phyloP scores from a whole-genome alignment of 495 filamentous ascomycete genomes.

The Bombardia bombarda region DNA sequence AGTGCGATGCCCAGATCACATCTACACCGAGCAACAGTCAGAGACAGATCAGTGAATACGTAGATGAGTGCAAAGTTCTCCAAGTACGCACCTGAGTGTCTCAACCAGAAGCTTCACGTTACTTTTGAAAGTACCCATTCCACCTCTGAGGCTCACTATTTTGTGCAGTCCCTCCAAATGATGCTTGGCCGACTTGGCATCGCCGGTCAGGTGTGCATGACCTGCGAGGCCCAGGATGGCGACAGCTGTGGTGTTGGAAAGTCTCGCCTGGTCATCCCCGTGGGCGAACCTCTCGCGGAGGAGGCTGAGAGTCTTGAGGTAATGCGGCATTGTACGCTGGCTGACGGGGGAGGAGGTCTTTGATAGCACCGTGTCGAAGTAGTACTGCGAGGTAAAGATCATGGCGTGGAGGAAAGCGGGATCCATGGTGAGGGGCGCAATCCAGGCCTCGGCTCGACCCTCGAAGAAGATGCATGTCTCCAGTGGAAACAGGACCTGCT shows the following conservation, averaged over 20 bases:
- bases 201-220: constrained; percentile 1
- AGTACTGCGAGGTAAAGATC: constrained; percentile 26
- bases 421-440: constrained; percentile 26
- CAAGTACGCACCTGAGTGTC: neutral
- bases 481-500: constrained; percentile 28
- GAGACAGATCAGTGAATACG: neutral
- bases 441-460: constrained; percentile 17
- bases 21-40: constrained; percentile 2
- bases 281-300: constrained; percentile 26
- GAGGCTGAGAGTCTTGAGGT: constrained; percentile 23
- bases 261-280: neutral
- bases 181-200: neutral
- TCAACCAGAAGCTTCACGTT: constrained; percentile 3
- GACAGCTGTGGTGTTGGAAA: constrained; percentile 2
- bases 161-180: constrained; percentile 1
- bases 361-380: constrained; percentile 13
- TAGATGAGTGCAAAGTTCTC: neutral
- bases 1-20: constrained; percentile 26
- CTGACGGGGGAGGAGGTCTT: neutral
- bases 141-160: constrained; percentile 1
- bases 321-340: constrained; percentile 13
- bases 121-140: neutral
- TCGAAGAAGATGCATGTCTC: constrained; percentile 31
- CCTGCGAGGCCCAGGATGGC: constrained; percentile 1
- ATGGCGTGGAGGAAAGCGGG: constrained; percentile 32